Base-by-base conservation (phyloP, 192 early-diverging fungal species). In the Phycomyces nitens region DNA sequence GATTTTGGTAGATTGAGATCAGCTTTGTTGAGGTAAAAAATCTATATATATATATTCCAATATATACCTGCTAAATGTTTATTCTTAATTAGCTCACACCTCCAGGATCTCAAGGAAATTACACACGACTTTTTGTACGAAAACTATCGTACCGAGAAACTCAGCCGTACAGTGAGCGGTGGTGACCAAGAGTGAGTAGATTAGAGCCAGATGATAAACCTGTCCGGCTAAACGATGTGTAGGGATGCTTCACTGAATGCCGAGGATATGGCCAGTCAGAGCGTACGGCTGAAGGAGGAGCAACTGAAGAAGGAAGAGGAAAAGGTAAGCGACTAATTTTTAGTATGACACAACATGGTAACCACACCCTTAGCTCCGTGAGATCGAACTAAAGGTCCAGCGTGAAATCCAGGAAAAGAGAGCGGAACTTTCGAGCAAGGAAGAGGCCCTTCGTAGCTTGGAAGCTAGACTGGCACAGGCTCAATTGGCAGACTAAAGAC, bases 91-190 rank as follows among this genome's bases (percentile, higher is more conserved):
- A 94, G 94, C 79, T 96, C 95, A 64, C 97, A 99, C 70, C 86
- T 99, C 68, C 92, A 94, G 70, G 97, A 99, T 56, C 76, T 99
- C 40, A 96, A 96, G 74, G 97, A 97, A 56, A 94, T 94, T 65
- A 99, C 97, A 21, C 93, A 96, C 66, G 88, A 88, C 69, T 89
- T 92, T 64, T 88, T 97, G 66, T 99, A 99, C 73, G 92, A 96
- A 69, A 87, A 92, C 61, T 96, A 96, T 78, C 93, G 97, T 79
- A 90, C 93, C 12, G 85, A 91, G 68, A 94, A 95, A 76, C 91
- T 99, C 34, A 76, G 74, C 38, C 69, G 69, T 34, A 70, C 79
- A 76, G 67, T 76, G 69, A 55, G 76, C 74, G 43, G 86, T 75
- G 58, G 80, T 79, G 62, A 86, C 53, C 59, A 60, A 34, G 65